Percentiles rank a stretch among this genome's conserved stretches.
Evolutionary conservation across 2,329 filamentous ascomycete genomes (phyloP).

Genomic region (Beauveria varroae): DNA sequence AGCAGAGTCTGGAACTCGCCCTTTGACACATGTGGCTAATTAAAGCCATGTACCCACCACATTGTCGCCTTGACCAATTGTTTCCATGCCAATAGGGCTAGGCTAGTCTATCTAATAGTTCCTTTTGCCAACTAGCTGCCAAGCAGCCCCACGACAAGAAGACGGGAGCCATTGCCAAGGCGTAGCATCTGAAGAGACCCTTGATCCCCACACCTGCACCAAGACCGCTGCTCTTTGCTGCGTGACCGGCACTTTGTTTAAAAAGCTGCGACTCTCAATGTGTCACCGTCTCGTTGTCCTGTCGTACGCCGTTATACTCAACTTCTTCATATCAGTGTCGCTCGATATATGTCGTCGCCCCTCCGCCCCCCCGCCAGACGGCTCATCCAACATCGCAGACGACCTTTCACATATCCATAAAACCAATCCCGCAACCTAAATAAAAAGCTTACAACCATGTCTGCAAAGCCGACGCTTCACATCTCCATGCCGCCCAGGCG

Average conservation of each 20-base stretch:
- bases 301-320: background rate
- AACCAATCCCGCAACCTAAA: background rate
- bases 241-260: slow-evolving; percentile 5
- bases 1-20: background rate
- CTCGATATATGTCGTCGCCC: background rate
- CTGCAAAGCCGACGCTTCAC: slow-evolving; percentile 9
- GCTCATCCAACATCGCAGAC: background rate
- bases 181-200: slow-evolving; percentile 8
- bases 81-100: too few relatives aligned
- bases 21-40: background rate
- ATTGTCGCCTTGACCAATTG: background rate
- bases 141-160: background rate
- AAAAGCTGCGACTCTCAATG: slow-evolving; percentile 8
- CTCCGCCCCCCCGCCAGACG: background rate
- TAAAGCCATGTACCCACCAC: slow-evolving; percentile 2
- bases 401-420: background rate
- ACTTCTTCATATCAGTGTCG: background rate
- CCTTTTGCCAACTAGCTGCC: background rate
- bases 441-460: slow-evolving; percentile 2
- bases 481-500: slow-evolving; percentile 9
- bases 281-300: slow-evolving; percentile 4
- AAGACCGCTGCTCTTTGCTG: background rate
- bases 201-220: slow-evolving; percentile 3
- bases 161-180: background rate
- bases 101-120: too few relatives aligned